Conservation (phyloP, 176 grass and related monocot genomes). For the Phragmites australis region DNA sequence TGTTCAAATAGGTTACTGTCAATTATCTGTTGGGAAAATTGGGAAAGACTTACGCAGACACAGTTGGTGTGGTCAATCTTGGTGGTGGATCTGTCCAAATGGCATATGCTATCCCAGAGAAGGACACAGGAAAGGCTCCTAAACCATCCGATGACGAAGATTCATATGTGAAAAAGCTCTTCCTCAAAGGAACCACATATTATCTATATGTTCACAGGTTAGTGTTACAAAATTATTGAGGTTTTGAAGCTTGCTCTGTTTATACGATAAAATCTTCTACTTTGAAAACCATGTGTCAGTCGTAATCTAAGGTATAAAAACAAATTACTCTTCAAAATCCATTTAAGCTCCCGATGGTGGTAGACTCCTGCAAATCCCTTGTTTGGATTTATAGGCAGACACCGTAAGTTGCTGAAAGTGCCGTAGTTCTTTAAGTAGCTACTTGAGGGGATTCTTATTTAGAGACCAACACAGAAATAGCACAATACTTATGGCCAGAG, state of each 20-base stretch:
- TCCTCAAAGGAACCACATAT: constrained; percentile 82
- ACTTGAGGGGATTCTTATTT: background rate
- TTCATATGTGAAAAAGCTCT: constrained; percentile 83
- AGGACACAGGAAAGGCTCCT: constrained; percentile 68
- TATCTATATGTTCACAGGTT: constrained; percentile 98
- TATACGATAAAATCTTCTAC: background rate
- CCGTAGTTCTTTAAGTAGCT: background rate
- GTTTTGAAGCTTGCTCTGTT: background rate
- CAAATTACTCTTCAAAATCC: background rate
- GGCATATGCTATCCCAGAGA: constrained; percentile 95
- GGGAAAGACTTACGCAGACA: constrained; percentile 76
- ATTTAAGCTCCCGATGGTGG: background rate
- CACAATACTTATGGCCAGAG: background rate
- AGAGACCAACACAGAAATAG: background rate
- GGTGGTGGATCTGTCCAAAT: constrained; percentile 98
- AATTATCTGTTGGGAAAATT: constrained; percentile 85
- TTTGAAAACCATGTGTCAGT: background rate
- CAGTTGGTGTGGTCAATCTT: constrained; percentile 93
- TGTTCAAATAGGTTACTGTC: constrained; percentile 57
- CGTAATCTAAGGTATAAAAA: background rate
- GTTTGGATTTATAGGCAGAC: background rate
- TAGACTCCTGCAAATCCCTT: background rate
- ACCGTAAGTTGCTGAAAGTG: too few species aligned
- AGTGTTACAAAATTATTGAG: background rate
- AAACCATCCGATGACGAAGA: constrained; percentile 72